Evolutionary conservation across 2,329 filamentous ascomycete genomes (phyloP), one percentile per base, ranked within the genome.

Genomic region (Pseudopithomyces chartarum): DNA sequence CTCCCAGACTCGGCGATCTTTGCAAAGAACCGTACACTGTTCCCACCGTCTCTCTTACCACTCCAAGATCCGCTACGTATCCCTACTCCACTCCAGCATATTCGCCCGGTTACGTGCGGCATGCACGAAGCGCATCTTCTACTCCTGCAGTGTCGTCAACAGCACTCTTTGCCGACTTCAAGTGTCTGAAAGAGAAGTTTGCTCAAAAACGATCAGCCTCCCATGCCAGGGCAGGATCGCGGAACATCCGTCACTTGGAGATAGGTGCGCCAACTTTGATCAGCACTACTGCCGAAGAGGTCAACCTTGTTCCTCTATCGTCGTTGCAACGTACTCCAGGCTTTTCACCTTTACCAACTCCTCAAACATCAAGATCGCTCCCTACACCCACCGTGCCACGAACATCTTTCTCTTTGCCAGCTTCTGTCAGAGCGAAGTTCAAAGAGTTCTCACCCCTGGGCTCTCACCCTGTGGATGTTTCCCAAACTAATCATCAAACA

Each of bases 191-290:
- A 44, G 70, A 71, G 11, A 74, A 67, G 54, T 45, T 74, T 20
- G 65, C 61, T 12, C 65, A 67, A 1, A 73, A 69, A 46, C 59
- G 68, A 55, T 58, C 68, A 17, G 63, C 59, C 34, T 67, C 70
- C 8, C 60, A 60, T 42, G 62, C 57, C 11, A 65, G 67, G 26
- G 40, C 38, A 45, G 65, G 59, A 52, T 63, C 61, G 15, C 65
- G 63, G 11, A 65, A 64, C 52, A 56, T 63, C 11, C 66, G 61
- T 32, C 67, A 70, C 29, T 59, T 75, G 32, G 61, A 73, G 8
- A 76, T 75, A 48, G 67, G 71, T 15, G 62, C 67, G 1, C 72
- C 73, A 17, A 61, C 68, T 6, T 65, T 75, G 6, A 63, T 74
- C 29, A 74, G 72, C 50, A 65, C 66, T 11, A 73, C 69, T 5